Base-by-base conservation (phyloP, 2,329 filamentous ascomycete genomes). In the Ustilaginoidea virens region DNA sequence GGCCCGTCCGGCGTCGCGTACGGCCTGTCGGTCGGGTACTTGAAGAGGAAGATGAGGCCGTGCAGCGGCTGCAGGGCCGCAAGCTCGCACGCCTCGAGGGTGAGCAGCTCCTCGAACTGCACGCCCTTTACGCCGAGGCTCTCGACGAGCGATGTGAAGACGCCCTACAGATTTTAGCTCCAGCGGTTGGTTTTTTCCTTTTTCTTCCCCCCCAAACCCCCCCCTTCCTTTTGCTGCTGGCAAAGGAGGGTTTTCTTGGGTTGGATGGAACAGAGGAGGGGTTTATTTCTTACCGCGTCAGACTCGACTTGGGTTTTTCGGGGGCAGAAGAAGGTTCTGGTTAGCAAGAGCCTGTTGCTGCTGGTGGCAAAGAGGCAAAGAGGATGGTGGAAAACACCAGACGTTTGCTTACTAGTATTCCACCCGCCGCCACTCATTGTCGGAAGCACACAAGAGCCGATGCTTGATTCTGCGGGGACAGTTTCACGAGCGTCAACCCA, bases 11-110 rank as follows among this genome's bases (percentile, higher is more conserved):
- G 57, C 36, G 53, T 54, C 21, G 60, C 71, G 59, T 63, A 77
- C 43, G 62, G 69, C 35, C 55, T 69, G 48, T 80, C 74, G 36
- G 74, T 85, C 28, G 72, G 81, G 57, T 81, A 98, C 60, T 94
- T 96, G 74, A 98, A 98, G 52, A 98, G 81, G 58, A 98, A 98
- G 48, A 98, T 94, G 41, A 98, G 83, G 46, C 90, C 90, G 59
- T 93, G 92, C 30, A 93, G 66, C 12, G 81, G 80, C 42, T 78
- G 74, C 19, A 85, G 68, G 39, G 74, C 60, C 24, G 69, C 66
- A 9, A 92, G 67, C 33, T 69, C 68, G 29, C 81, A 72, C 5
- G 82, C 63, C 43, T 96, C 87, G 39, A 98, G 74, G 1, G 81
- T 79, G 33, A 94, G 72, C 39, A 98, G 74, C 60, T 98, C 90